Base-by-base conservation (phyloP, 208 protist genomes). In the Kentomonas sorsogonicus region DNA sequence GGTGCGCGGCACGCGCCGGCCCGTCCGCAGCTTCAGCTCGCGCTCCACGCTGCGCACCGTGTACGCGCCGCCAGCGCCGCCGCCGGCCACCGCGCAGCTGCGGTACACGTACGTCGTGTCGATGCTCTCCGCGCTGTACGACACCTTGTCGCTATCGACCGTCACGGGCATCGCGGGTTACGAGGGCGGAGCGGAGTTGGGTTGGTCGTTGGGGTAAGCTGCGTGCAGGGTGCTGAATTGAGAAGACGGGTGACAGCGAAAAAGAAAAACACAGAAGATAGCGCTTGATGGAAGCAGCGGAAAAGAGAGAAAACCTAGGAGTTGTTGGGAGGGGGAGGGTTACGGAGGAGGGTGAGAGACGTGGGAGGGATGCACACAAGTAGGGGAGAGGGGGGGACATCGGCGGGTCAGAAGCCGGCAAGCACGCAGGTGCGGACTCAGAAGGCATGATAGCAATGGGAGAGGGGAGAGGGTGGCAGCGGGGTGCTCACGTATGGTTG, bases 11-110 rank as follows among this genome's bases (percentile, higher is more conserved):
- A 94, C 80, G 38, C 86, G 91, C 54, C 79, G 76, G 54, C 93
- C 53, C 25, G 97, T 99, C 33, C 89, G 70, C 65, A 99, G 97
- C 15, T 60, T 55, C 41, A 95, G 89, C 1, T 68, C 63, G 11
- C 61, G 57, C 10, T 68, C 67, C 9, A 79, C 53, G 34, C 96
- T 93, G 52, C 80, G 73, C 31, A 97, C 84, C 27, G 65, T 66
- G 20, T 93, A 61, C 27, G 74, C 61, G 6, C 63, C 85, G 18
- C 79, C n/a, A n/a, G n/a, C n/a, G n/a, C n/a, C n/a, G n/a, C n/a
- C n/a, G n/a, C n/a, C n/a, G n/a, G n/a, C n/a, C n/a, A n/a, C n/a
- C n/a, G n/a, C n/a, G n/a, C n/a, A n/a, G 31, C 51, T 93, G 46
- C 75, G 55, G 57, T 98, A 98, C 3, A 67, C 57, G 66, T 96